These are phyloP conservation scores for Plasmodiophora brassicae DNA, from an alignment of 208 protist species.

Conservation along the genomic window DNA sequence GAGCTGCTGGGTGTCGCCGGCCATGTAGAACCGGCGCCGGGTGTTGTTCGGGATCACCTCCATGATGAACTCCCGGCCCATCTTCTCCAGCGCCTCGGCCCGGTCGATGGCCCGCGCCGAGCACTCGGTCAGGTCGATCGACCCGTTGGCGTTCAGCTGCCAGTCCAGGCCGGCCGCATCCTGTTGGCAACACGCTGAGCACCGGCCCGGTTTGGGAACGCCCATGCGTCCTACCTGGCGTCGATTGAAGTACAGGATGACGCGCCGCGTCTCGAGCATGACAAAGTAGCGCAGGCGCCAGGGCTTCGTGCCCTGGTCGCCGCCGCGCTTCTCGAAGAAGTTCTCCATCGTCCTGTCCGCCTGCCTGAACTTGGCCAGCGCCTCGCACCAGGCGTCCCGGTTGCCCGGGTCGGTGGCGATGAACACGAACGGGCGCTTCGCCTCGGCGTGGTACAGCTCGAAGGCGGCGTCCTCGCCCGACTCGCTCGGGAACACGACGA, in stretches of 20 bases:
- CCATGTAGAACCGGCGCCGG: not conserved
- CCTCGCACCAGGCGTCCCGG: not conserved
- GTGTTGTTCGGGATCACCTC: not conserved
- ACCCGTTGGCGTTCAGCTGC: conserved; percentile 28
- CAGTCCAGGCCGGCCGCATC: not conserved
- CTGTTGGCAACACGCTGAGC: not conserved
- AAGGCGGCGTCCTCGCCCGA: not conserved
- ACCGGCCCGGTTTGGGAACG: not conserved
- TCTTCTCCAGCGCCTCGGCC: not conserved
- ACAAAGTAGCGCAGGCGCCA: not conserved
- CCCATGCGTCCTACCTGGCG: not conserved
- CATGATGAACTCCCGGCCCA: not conserved
- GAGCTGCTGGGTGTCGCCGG: not conserved
- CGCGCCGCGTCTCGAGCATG: not conserved
- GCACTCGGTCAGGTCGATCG: not conserved
- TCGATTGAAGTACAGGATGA: not conserved
- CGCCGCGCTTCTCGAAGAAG: conserved; percentile 21
- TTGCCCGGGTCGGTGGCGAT: not conserved
- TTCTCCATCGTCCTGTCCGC: not conserved
- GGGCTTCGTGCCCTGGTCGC: not conserved
- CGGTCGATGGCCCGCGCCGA: not conserved
- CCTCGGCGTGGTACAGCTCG: not conserved
- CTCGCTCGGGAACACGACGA: not conserved
- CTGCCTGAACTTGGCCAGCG: not conserved
- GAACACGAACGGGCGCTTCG: not conserved